phyloP scores from a whole-genome alignment of 345 rosid species.

The Psidium guajava region DNA sequence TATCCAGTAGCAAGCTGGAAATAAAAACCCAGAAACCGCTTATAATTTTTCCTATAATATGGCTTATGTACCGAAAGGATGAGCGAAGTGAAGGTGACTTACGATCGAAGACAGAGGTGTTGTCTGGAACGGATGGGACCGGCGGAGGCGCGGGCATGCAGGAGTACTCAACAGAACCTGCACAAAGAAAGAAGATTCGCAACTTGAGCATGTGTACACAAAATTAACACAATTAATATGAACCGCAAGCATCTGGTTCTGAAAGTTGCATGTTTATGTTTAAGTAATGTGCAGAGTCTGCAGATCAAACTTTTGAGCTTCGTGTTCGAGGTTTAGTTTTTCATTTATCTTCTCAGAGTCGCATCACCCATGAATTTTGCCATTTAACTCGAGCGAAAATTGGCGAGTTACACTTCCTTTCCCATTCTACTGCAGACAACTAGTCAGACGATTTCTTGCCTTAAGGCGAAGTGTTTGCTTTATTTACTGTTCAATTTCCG shows the following conservation, averaged over 20 bases:
- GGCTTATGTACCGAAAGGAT: neutral
- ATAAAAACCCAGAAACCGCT: neutral
- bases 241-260: neutral
- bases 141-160: slow-evolving; percentile 49
- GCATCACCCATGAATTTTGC: neutral
- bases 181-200: neutral
- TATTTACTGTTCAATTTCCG: neutral
- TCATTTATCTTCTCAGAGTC: neutral
- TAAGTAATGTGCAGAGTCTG: neutral
- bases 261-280: neutral
- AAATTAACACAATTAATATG: neutral
- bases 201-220: neutral
- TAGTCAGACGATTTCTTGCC: neutral
- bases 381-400: neutral
- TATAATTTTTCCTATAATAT: neutral
- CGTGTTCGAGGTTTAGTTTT: neutral
- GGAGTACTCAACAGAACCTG: slow-evolving; percentile 40
- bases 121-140: slow-evolving; percentile 24
- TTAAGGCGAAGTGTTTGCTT: neutral
- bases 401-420: neutral
- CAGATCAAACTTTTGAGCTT: neutral
- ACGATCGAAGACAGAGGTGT: slow-evolving; percentile 39
- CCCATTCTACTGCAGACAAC: neutral
- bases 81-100: slow-evolving; percentile 1
- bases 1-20: slow-evolving; percentile 30